Evolutionary conservation across 345 rosid genomes (phyloP).

Genomic region (Leavenworthia alabamica): DNA sequence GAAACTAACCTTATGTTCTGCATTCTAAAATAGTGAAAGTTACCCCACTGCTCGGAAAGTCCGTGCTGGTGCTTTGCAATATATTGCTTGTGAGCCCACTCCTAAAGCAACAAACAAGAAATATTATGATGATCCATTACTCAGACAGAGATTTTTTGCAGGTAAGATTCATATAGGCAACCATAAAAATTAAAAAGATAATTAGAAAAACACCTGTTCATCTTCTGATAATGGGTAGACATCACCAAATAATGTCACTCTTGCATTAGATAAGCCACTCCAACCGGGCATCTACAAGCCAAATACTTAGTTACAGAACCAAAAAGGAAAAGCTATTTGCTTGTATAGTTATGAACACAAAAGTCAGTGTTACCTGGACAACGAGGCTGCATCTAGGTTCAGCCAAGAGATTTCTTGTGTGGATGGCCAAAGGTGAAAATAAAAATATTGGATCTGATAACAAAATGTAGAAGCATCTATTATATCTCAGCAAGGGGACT

Average conservation of each 20-base stretch:
- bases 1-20: slow-evolving; percentile 67
- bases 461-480: slow-evolving; percentile 7
- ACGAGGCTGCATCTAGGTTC: slow-evolving; percentile 92
- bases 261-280: slow-evolving; percentile 97
- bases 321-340: background rate
- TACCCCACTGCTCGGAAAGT: slow-evolving; percentile 91
- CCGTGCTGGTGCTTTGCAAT: slow-evolving; percentile 86
- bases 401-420: slow-evolving; percentile 79
- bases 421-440: slow-evolving; percentile 92
- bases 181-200: background rate
- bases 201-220: slow-evolving; percentile 56
- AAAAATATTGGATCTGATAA: slow-evolving; percentile 86
- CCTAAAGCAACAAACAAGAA: slow-evolving; percentile 46
- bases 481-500: background rate
- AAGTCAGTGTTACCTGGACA: slow-evolving; percentile 56
- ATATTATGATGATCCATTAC: background rate
- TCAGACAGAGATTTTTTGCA: background rate
- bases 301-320: slow-evolving; percentile 21
- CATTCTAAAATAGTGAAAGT: slow-evolving; percentile 94
- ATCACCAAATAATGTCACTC: slow-evolving; percentile 97
- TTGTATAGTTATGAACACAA: background rate
- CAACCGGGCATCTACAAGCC: slow-evolving; percentile 78
- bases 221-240: slow-evolving; percentile 76
- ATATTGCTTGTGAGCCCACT: slow-evolving; percentile 96
- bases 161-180: background rate